Evolutionary conservation across 805 yeast genomes (phyloP).

Genomic region (Teunomyces tritomae): DNA sequence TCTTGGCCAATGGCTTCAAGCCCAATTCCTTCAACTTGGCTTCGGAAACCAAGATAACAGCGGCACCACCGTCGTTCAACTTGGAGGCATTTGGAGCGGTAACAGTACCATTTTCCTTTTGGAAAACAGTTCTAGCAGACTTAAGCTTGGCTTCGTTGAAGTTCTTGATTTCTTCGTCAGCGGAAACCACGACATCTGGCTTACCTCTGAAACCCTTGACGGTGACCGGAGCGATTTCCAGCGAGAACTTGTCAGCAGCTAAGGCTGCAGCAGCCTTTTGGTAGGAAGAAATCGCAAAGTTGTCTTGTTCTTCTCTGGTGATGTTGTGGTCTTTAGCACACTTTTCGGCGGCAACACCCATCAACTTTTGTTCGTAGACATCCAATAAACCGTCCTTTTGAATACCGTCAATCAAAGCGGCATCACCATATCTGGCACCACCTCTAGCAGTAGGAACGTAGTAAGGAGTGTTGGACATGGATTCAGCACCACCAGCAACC

Average conservation of each 20-base stretch:
- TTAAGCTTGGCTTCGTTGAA: slow-evolving; percentile 74
- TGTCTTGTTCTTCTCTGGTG: slow-evolving; percentile 85
- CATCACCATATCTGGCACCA: slow-evolving; percentile 90
- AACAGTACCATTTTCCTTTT: slow-evolving; percentile 90
- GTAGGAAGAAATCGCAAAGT: slow-evolving; percentile 81
- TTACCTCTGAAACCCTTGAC: slow-evolving; percentile 87
- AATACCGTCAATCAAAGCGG: slow-evolving; percentile 78
- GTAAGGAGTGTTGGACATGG: slow-evolving; percentile 95
- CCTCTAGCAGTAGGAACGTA: slow-evolving; percentile 80
- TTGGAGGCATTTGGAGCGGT: slow-evolving; percentile 98
- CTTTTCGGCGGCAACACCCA: slow-evolving; percentile 98
- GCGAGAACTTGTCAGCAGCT: slow-evolving; percentile 72
- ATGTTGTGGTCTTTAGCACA: slow-evolving; percentile 81
- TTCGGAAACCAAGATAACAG: slow-evolving; percentile 83
- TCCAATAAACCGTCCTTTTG: slow-evolving; percentile 91
- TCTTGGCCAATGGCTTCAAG: slow-evolving; percentile 84
- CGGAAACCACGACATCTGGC: slow-evolving; percentile 67
- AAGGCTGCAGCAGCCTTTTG: slow-evolving; percentile 82
- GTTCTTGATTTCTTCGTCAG: slow-evolving; percentile 83
- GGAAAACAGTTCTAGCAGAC: slow-evolving; percentile 91
- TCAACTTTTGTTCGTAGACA: slow-evolving; percentile 81
- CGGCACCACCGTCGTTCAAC: slow-evolving; percentile 97
- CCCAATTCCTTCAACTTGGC: slow-evolving; percentile 80
- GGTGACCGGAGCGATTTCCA: slow-evolving; percentile 84
- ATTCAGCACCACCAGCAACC: slow-evolving; percentile 96